Conservation (phyloP, 352 stramenopile genomes). For the Bremia lactucae region DNA sequence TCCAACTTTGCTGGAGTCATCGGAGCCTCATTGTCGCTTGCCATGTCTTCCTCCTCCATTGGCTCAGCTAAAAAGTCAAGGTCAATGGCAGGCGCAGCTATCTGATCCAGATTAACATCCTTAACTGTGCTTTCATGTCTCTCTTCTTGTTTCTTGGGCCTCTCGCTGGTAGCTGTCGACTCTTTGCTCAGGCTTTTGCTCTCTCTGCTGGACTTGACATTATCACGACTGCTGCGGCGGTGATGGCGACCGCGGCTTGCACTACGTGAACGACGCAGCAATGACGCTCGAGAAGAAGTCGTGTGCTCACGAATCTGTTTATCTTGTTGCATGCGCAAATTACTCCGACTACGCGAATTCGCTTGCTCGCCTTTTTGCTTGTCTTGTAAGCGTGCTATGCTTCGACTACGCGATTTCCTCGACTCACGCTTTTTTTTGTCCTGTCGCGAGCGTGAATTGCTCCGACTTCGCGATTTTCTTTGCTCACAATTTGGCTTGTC, state of each 20-base stretch:
- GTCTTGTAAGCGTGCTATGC: no score
- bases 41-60: conserved; percentile 34
- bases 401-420: no score
- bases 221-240: conserved; percentile 9
- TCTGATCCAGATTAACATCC: conserved; percentile 68
- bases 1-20: conserved; percentile 11
- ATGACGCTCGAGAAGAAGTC: conserved; percentile 18
- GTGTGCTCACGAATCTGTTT: conserved; percentile 20
- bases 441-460: background rate
- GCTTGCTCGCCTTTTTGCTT: no score
- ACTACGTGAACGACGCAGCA: conserved; percentile 36
- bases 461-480: background rate
- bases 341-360: background rate
- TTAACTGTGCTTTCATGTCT: conserved; percentile 38
- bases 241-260: conserved; percentile 30
- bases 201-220: conserved; percentile 4
- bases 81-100: conserved; percentile 74
- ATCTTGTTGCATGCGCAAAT: background rate
- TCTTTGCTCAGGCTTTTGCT: conserved; percentile 4
- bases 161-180: conserved; percentile 15
- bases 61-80: conserved; percentile 60
- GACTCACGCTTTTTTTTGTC: conserved; percentile 16
- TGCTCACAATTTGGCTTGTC: no score
- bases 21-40: conserved; percentile 30
- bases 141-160: conserved; percentile 22